Evolutionary conservation across 257 asterid genomes (phyloP), one percentile per base, ranked within the genome.

Genomic region (Solanum dulcamara): DNA sequence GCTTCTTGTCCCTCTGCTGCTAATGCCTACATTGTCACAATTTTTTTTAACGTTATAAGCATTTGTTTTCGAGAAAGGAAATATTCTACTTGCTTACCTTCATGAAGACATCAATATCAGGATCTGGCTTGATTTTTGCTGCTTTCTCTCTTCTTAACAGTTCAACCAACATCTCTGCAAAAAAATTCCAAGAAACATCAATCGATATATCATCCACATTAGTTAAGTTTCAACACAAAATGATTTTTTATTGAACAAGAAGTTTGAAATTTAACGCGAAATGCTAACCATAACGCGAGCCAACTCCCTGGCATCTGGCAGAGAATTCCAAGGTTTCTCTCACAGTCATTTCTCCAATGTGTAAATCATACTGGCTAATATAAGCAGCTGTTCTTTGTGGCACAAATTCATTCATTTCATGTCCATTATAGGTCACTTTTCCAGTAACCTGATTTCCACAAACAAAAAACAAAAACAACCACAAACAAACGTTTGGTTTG

Each of bases 301-400:
- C 98, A 33, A 93, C 96, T 6, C 98, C 98, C 60, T 93, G 95
- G 83, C 94, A 93, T 85, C 93, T 89, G 4, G 95, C 95, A 7
- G 96, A 92, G 84, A 94, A 92, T 15, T 93, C 93, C 64, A 94
- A 86, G 55, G 97, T 94, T 84, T 94, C 97, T 87, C 91, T 89
- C 2, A 94, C 97, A 15, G 97, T 94, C 95, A 94, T 85, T 83
- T 94, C 97, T 84, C 93, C 95, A 9, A 90, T 87, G 71, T 94
- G 98, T 72, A 91, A 71, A 89, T 93, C 97, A 77, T 90, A 75
- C 70, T 92, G 96, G 81, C 97, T 92, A 81, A 93, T 90, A 68
- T 92, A 93, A 3, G 96, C 94, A n/a, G 96, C 92, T 51, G 92
- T 90, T 88, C 89, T 90, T 70, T 92, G 89, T 0, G 97, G 93